These are phyloP conservation scores for Aspergillus phoenicis DNA, from an alignment of 2,329 filamentous ascomycete species.

Conservation along the genomic window DNA sequence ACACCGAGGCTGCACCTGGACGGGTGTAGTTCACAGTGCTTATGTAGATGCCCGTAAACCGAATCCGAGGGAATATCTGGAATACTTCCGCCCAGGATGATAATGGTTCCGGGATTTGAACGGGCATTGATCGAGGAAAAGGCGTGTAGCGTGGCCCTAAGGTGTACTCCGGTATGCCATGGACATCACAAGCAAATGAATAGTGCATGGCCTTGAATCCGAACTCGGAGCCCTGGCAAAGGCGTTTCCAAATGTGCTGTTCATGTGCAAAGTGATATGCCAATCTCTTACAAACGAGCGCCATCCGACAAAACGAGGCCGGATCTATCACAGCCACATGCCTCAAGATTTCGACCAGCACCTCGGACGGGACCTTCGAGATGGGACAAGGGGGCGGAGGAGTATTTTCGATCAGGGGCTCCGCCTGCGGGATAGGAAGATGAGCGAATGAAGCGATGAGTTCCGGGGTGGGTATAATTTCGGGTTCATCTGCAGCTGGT, in stretches of 20 bases:
- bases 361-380: conserved; percentile 75
- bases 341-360: conserved; percentile 75
- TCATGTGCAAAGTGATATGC: conserved; percentile 84
- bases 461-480: conserved; percentile 59
- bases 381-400: conserved; percentile 79
- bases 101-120: conserved; percentile 40
- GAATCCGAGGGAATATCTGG: conserved; percentile 77
- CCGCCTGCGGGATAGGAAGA: conserved; percentile 67
- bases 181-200: conserved; percentile 65
- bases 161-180: conserved; percentile 48
- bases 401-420: conserved; percentile 70
- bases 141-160: conserved; percentile 38
- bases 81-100: conserved; percentile 70
- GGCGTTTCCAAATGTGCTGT: conserved; percentile 79
- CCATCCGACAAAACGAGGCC: conserved; percentile 72
- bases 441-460: conserved; percentile 75
- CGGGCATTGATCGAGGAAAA: conserved; percentile 32
- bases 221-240: conserved; percentile 70
- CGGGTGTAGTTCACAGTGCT: conserved; percentile 94
- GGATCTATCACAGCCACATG: conserved; percentile 76
- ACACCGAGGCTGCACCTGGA: conserved; percentile 69
- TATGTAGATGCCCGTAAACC: conserved; percentile 96
- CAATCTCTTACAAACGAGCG: conserved; percentile 82
- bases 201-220: conserved; percentile 86
- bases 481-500: conserved; percentile 56